phyloP scores from a whole-genome alignment of 1,284 basidiomycete species.

The Irpex lacteus region DNA sequence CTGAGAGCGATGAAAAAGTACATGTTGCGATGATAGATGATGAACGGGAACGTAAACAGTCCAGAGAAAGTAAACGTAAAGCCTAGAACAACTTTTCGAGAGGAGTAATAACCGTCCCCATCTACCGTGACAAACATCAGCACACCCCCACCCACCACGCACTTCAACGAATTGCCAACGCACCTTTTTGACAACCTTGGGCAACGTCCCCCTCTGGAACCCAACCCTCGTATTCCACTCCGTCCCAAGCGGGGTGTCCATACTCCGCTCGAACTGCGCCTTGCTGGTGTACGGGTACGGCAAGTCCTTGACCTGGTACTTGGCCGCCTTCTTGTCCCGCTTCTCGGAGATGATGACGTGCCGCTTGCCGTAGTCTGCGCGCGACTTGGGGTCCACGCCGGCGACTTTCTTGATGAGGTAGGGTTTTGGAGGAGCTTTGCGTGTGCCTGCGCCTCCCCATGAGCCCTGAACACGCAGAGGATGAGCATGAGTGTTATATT shows the following conservation, averaged over 20 bases:
- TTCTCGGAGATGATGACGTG: constrained; percentile 95
- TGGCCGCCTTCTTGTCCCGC: constrained; percentile 88
- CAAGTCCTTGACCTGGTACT: constrained; percentile 86
- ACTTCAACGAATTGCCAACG: constrained; percentile 19
- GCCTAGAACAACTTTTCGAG: constrained; percentile 24
- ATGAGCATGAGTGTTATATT: neutral
- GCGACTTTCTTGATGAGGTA: constrained; percentile 76
- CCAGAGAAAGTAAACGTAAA: neutral
- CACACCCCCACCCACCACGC: neutral
- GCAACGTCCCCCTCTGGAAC: constrained; percentile 83
- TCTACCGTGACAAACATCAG: constrained; percentile 15
- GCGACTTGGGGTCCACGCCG: constrained; percentile 74
- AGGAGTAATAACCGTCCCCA: constrained; percentile 29
- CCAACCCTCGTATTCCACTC: constrained; percentile 95
- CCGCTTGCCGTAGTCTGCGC: constrained; percentile 81
- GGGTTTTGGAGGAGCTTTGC: constrained; percentile 55
- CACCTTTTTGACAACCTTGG: constrained; percentile 85
- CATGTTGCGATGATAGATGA: neutral
- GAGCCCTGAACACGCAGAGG: constrained; percentile 58
- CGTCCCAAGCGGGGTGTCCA: constrained; percentile 78
- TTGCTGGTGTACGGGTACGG: constrained; percentile 90
- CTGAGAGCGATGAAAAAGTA: neutral
- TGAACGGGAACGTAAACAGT: neutral
- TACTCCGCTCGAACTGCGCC: constrained; percentile 84
- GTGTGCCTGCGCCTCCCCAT: constrained; percentile 85